phyloP scores from a whole-genome alignment of 768 basidiomycete genomes.

The Mycena latifolia region DNA sequence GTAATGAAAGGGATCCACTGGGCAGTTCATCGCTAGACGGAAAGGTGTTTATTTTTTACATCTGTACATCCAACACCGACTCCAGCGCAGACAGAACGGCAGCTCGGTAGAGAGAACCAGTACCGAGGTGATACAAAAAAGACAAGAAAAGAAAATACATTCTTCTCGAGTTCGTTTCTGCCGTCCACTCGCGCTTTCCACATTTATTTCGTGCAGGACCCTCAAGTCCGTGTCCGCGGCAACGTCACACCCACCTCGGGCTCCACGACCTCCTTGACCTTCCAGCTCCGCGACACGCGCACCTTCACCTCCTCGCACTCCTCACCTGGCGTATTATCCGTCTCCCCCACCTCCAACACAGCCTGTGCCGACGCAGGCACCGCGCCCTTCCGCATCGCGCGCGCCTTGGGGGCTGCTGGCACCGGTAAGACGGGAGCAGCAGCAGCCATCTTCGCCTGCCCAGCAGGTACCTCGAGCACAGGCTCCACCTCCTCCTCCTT shows the following conservation, averaged over 20 bases:
- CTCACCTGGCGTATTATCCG: conserved; percentile 55
- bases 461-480: conserved; percentile 26
- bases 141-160: no score
- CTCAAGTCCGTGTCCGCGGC: conserved; percentile 45
- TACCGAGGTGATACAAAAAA: no score
- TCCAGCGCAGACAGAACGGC: no score
- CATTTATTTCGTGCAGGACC: no score
- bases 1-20: no score
- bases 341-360: conserved; percentile 48
- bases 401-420: conserved; percentile 37
- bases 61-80: no score
- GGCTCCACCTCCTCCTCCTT: conserved; percentile 39
- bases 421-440: conserved; percentile 21
- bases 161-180: no score
- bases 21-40: no score
- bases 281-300: conserved; percentile 50
- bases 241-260: conserved; percentile 42
- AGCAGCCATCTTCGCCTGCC: conserved; percentile 34
- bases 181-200: no score
- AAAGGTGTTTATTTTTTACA: no score
- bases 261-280: conserved; percentile 39
- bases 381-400: conserved; percentile 30
- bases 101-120: no score
- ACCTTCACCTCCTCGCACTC: conserved; percentile 48
- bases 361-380: conserved; percentile 37